Percentiles rank a stretch among this genome's conserved stretches.
Conservation (phyloP, 768 basidiomycete species). For the Xerocomellus chrysenteron region DNA sequence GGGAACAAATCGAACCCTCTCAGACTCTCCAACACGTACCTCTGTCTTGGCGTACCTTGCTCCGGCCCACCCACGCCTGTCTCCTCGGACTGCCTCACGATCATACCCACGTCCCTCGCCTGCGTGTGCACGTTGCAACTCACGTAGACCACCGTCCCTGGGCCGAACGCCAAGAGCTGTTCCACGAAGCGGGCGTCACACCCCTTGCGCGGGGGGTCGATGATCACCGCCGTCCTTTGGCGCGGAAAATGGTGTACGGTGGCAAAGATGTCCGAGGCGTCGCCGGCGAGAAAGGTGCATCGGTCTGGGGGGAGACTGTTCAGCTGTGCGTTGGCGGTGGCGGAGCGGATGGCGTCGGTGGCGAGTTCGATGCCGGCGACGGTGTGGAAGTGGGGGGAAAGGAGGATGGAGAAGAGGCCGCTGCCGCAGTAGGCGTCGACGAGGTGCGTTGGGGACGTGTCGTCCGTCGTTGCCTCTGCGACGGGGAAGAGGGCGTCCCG, state of each 20-base stretch:
- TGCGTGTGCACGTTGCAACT: constrained; percentile 96
- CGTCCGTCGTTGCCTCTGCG: constrained; percentile 13
- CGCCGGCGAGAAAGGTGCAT: constrained; percentile 72
- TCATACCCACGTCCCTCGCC: constrained; percentile 81
- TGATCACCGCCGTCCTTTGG: constrained; percentile 60
- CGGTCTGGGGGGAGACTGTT: constrained; percentile 58
- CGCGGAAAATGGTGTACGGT: constrained; percentile 62
- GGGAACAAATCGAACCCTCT: constrained; percentile 94
- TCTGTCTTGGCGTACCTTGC: constrained; percentile 34
- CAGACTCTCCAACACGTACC: constrained; percentile 79
- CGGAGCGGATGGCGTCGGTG: constrained; percentile 63
- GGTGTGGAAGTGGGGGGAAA: constrained; percentile 69
- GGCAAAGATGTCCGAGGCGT: constrained; percentile 83
- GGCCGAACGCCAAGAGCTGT: constrained; percentile 72
- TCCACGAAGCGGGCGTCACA: constrained; percentile 77
- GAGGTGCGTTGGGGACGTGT: constrained; percentile 64
- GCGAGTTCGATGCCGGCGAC: constrained; percentile 90
- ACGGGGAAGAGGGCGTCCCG: constrained; percentile 61
- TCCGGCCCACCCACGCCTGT: constrained; percentile 37
- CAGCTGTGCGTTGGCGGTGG: constrained; percentile 62
- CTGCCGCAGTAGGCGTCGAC: constrained; percentile 95
- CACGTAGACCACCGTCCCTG: constrained; percentile 79
- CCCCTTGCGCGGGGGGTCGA: constrained; percentile 95
- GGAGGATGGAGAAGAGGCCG: constrained; percentile 83
- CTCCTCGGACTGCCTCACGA: constrained; percentile 47